Evolutionary conservation across 768 basidiomycete genomes (phyloP).

Genomic region (Hortiboletus campestris): DNA sequence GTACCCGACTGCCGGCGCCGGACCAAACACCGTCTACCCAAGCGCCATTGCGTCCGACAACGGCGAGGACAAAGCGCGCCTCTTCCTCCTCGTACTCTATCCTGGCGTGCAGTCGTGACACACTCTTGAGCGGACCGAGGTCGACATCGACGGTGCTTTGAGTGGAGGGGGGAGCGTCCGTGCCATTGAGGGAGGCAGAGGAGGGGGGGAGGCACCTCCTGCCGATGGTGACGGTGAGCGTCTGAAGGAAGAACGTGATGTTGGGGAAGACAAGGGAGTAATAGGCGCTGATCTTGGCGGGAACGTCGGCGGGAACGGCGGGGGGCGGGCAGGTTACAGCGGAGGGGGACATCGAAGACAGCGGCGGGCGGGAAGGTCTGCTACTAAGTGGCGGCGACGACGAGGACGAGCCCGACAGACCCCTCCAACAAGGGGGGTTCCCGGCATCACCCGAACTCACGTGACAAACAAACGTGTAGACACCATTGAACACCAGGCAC

Average conservation of each 20-base stretch:
- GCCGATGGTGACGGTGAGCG: slow-evolving; percentile 90
- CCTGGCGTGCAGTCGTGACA: slow-evolving; percentile 94
- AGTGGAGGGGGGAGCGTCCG: slow-evolving; percentile 38
- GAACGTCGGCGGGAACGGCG: slow-evolving; percentile 24
- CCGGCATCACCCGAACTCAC: slow-evolving; percentile 18
- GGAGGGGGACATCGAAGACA: slow-evolving; percentile 27
- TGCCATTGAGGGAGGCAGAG: slow-evolving; percentile 45
- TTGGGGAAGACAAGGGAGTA: slow-evolving; percentile 92
- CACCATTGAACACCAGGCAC: no score
- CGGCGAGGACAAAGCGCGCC: slow-evolving; percentile 84
- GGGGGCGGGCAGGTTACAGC: slow-evolving; percentile 4
- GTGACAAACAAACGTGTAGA: slow-evolving; percentile 26
- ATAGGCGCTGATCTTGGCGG: slow-evolving; percentile 88
- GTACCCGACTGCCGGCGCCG: slow-evolving; percentile 82
- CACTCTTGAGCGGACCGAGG: slow-evolving; percentile 93
- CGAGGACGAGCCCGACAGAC: slow-evolving; percentile 3
- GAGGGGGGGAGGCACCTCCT: slow-evolving; percentile 74
- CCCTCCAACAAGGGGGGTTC: slow-evolving; percentile 6
- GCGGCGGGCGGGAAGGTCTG: slow-evolving; percentile 1
- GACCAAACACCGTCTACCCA: slow-evolving; percentile 99
- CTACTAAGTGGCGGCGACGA: slow-evolving; percentile 8
- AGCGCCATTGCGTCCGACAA: slow-evolving; percentile 95
- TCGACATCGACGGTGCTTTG: slow-evolving; percentile 74
- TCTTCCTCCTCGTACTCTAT: slow-evolving; percentile 92
- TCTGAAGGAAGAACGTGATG: slow-evolving; percentile 97